phyloP scores from a whole-genome alignment of 2,329 filamentous ascomycete species.

The Nannizziopsis barbatae region DNA sequence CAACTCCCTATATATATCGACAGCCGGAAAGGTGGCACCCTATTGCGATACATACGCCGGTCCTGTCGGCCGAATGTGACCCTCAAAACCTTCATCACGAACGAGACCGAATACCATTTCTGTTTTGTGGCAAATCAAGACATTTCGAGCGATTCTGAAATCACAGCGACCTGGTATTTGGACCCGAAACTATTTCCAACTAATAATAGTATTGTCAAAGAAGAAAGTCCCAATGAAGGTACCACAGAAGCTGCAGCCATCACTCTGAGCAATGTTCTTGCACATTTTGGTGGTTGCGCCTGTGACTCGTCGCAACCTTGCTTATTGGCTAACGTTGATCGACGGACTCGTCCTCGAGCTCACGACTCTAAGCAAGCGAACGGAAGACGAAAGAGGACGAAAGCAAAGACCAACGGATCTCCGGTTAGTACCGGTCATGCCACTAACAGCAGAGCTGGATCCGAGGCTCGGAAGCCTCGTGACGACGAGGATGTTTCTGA shows the following conservation, averaged over 20 bases:
- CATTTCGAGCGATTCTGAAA: slow-evolving; percentile 48
- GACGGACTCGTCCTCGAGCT: slow-evolving; percentile 28
- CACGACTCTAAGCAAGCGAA: slow-evolving; percentile 34
- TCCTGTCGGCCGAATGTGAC: slow-evolving; percentile 87
- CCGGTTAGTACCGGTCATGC: slow-evolving; percentile 43
- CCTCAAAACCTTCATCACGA: slow-evolving; percentile 74
- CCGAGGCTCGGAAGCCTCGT: slow-evolving; percentile 42
- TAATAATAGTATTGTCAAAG: slow-evolving; percentile 32
- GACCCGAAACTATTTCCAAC: slow-evolving; percentile 32
- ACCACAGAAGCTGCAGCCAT: slow-evolving; percentile 33
- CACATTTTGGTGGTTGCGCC: slow-evolving; percentile 41
- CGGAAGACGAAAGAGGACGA: slow-evolving; percentile 40
- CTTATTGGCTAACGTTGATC: slow-evolving; percentile 35
- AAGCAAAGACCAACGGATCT: slow-evolving; percentile 39
- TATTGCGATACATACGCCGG: slow-evolving; percentile 76
- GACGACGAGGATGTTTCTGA: slow-evolving; percentile 49
- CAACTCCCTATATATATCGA: slow-evolving; percentile 86
- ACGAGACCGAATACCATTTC: slow-evolving; percentile 72
- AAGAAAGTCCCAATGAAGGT: slow-evolving; percentile 29
- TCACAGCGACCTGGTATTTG: slow-evolving; percentile 41
- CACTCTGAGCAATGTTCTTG: slow-evolving; percentile 39
- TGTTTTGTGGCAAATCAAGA: slow-evolving; percentile 77
- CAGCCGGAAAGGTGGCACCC: slow-evolving; percentile 73
- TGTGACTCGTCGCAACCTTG: slow-evolving; percentile 32
- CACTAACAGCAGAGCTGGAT: slow-evolving; percentile 48